Evolutionary conservation across 495 filamentous ascomycete genomes (phyloP).

Genomic region (Neurospora tetraspora): DNA sequence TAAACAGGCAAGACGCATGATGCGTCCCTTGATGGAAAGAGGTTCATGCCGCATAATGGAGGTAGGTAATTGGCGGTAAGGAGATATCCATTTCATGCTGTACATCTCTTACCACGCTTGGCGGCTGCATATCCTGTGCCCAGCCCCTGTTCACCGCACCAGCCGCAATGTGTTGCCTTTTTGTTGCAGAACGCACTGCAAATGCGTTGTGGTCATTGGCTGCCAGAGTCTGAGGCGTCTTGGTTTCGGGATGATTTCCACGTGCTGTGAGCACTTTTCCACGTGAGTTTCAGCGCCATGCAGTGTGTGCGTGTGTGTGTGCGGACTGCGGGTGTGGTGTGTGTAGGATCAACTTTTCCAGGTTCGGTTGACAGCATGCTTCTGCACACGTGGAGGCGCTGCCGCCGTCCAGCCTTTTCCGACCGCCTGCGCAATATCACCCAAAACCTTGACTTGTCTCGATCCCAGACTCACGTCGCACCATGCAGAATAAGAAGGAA

Average conservation of each 20-base stretch:
- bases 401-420: background rate
- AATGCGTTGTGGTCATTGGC: background rate
- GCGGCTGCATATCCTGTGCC: background rate
- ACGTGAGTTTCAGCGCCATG: background rate
- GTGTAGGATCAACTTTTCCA: background rate
- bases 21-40: background rate
- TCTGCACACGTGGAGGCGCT: background rate
- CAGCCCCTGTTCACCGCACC: background rate
- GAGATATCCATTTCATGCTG: background rate
- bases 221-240: background rate
- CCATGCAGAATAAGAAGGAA: background rate
- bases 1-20: background rate
- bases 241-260: background rate
- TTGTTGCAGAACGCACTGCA: background rate
- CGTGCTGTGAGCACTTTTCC: background rate
- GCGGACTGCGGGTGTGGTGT: background rate
- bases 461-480: background rate
- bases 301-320: background rate
- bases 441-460: background rate
- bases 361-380: background rate
- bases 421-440: background rate
- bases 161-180: background rate
- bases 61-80: background rate
- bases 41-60: background rate
- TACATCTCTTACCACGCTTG: background rate